These are phyloP conservation scores for Anastatica hierochuntica DNA, from an alignment of 345 rosid species.

Conservation along the genomic window DNA sequence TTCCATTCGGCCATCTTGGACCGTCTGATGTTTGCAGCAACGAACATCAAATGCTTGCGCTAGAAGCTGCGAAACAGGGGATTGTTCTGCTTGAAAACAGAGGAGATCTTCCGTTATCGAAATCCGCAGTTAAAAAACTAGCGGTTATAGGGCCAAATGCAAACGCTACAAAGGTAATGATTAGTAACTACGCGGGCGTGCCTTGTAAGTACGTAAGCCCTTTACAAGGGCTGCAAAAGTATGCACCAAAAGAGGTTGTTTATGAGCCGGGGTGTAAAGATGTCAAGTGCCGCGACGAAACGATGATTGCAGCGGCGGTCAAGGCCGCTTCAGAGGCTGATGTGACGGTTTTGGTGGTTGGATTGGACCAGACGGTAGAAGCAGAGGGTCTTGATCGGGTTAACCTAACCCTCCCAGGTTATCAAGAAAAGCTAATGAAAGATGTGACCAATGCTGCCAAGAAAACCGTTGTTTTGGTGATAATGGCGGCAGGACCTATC, in stretches of 20 bases:
- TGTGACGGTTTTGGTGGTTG: slow-evolving; percentile 39
- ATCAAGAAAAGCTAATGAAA: slow-evolving; percentile 36
- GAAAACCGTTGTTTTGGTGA: slow-evolving; percentile 50
- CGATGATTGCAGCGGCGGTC: slow-evolving; percentile 25
- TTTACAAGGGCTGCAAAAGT: slow-evolving; percentile 32
- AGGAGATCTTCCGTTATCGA: slow-evolving; percentile 26
- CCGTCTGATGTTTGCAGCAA: slow-evolving; percentile 28
- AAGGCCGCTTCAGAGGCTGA: slow-evolving; percentile 33
- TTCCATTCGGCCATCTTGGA: slow-evolving; percentile 26
- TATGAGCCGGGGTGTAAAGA: slow-evolving; percentile 40
- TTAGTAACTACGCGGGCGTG: slow-evolving; percentile 59
- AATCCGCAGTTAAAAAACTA: slow-evolving; percentile 8
- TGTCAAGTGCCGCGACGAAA: slow-evolving; percentile 32
- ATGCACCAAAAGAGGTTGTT: slow-evolving; percentile 11
- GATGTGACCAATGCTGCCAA: slow-evolving; percentile 35
- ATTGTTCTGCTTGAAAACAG: slow-evolving; percentile 48
- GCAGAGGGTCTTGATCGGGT: slow-evolving; percentile 45
- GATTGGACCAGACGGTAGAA: slow-evolving; percentile 39
- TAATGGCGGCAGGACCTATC: slow-evolving; percentile 49
- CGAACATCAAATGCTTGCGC: slow-evolving; percentile 34
- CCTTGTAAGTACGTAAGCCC: slow-evolving; percentile 43
- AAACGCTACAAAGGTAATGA: slow-evolving; percentile 39
- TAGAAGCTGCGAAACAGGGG: slow-evolving; percentile 47
- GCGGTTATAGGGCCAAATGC: slow-evolving; percentile 51
- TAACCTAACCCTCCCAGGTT: slow-evolving; percentile 47